Conservation (phyloP, 805 yeast species). For the Wickerhamomyces rabaulensis region DNA sequence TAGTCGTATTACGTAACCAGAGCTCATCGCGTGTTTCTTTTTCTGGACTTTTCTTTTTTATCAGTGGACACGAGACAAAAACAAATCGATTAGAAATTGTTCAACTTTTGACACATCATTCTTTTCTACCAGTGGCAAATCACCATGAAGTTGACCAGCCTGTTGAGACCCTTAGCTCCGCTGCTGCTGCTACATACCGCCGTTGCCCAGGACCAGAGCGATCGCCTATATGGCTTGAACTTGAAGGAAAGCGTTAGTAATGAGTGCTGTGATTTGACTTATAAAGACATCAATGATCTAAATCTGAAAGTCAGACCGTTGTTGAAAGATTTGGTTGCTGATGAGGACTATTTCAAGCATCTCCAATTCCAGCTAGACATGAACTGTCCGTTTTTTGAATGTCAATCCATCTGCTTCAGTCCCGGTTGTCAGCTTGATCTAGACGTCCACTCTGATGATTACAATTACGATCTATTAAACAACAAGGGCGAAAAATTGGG, state of each 20-base stretch:
- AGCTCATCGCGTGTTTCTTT: not conserved
- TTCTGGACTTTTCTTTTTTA: not conserved
- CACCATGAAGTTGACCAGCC: not conserved
- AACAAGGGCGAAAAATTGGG: conserved; percentile 42
- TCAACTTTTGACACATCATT: not conserved
- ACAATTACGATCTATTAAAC: conserved; percentile 19
- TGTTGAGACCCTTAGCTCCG: not conserved
- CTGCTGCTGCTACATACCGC: not conserved
- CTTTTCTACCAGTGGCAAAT: not conserved
- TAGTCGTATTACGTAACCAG: not conserved
- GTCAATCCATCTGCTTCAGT: conserved; percentile 38
- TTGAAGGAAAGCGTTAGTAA: conserved; percentile 4
- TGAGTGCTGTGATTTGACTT: conserved; percentile 34
- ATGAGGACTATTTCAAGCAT: conserved; percentile 79
- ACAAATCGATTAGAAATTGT: not conserved
- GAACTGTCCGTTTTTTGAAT: conserved; percentile 79
- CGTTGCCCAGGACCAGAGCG: not conserved
- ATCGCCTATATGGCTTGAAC: not conserved
- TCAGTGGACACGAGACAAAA: conserved; percentile 4
- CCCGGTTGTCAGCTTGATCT: conserved; percentile 25
- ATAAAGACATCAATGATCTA: conserved; percentile 44
- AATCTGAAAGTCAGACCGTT: conserved; percentile 50
- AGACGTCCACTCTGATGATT: conserved; percentile 24
- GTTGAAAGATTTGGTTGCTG: conserved; percentile 47
- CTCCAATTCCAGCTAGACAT: conserved; percentile 69